These are phyloP conservation scores for Plasmodium adleri DNA, from an alignment of 169 alveolate species.

Conservation along the genomic window DNA sequence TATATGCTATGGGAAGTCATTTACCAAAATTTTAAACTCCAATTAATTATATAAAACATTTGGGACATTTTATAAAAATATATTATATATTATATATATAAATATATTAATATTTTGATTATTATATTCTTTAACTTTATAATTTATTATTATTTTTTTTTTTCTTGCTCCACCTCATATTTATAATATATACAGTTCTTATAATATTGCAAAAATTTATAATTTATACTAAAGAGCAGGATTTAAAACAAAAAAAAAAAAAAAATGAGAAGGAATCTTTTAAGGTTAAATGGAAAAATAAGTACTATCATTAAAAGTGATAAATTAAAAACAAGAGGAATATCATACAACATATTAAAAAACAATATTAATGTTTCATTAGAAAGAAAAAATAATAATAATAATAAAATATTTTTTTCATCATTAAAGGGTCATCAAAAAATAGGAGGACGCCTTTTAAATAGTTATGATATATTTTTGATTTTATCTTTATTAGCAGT, in stretches of 20 bases:
- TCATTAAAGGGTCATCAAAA: background rate
- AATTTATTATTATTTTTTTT: no score
- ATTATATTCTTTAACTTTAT: no score
- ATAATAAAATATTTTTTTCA: background rate
- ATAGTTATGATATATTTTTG: constrained; percentile 4
- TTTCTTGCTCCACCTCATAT: background rate
- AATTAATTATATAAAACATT: no score
- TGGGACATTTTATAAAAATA: no score
- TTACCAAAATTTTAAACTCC: no score
- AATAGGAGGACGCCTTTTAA: background rate
- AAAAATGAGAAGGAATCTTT: background rate
- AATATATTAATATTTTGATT: no score
- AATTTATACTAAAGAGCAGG: no score
- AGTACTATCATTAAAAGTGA: background rate
- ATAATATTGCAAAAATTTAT: no score
- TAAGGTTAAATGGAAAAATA: constrained; percentile 13
- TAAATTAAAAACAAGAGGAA: background rate
- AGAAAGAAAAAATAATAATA: background rate
- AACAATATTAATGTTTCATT: constrained; percentile 1
- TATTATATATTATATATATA: no score
- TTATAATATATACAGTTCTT: background rate
- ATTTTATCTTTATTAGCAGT: constrained; percentile 24
- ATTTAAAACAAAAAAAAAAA: background rate
- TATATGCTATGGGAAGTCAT: no score
- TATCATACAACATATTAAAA: constrained; percentile 4